A percentile compares a stretch with the other conserved stretches of the same genome.
These are phyloP conservation scores for Cyclotella cryptica DNA, from an alignment of 108 stramenopile genomes.

Conservation along the genomic window DNA sequence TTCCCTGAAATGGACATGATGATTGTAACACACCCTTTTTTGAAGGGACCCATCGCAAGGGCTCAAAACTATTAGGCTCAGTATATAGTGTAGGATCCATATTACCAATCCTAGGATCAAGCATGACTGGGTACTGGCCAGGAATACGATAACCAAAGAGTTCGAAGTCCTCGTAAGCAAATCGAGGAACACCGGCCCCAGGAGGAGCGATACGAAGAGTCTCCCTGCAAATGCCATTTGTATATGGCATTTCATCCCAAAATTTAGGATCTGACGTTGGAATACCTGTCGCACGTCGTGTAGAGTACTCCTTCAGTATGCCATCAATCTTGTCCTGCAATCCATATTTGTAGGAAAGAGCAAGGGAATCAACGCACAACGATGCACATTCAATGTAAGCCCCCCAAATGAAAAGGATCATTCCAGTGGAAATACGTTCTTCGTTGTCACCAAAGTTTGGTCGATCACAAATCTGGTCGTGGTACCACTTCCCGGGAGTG, in stretches of 20 bases:
- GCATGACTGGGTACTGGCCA: slow-evolving; percentile 16
- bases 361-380: slow-evolving; percentile 18
- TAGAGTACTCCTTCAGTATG: not conserved
- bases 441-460: slow-evolving; percentile 17
- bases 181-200: slow-evolving; percentile 31
- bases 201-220: slow-evolving; percentile 27
- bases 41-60: slow-evolving; percentile 26
- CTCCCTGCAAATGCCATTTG: slow-evolving; percentile 28
- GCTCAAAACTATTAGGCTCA: slow-evolving; percentile 24
- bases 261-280: slow-evolving; percentile 12
- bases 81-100: slow-evolving; percentile 30
- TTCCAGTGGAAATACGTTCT: slow-evolving; percentile 16
- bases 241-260: slow-evolving; percentile 34
- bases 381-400: slow-evolving; percentile 45
- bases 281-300: not conserved
- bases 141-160: slow-evolving; percentile 35
- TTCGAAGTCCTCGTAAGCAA: slow-evolving; percentile 27
- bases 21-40: not conserved
- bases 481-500: slow-evolving; percentile 19
- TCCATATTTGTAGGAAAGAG: not conserved
- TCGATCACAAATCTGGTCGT: slow-evolving; percentile 10
- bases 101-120: slow-evolving; percentile 39
- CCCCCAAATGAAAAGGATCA: slow-evolving; percentile 40
- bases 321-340: slow-evolving; percentile 1
- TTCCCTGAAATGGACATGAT: slow-evolving; percentile 35